Conservation (phyloP, 805 yeast genomes). For the Yarrowia alimentaria region DNA sequence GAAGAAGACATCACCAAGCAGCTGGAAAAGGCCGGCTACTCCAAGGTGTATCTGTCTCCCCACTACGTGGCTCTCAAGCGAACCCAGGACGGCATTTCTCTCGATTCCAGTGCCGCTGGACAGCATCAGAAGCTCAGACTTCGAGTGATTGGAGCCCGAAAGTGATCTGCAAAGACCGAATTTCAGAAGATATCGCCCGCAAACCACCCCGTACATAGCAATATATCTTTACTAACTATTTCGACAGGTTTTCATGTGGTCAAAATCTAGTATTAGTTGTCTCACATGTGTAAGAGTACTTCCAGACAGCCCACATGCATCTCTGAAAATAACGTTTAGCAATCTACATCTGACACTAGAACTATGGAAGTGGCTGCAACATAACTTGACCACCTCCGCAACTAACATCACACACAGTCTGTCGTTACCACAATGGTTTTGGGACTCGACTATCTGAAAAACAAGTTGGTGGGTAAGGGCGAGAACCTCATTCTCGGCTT, state of each 20-base stretch:
- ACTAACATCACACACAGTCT: too few relatives aligned
- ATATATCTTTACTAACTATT: too few relatives aligned
- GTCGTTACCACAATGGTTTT: slow-evolving; percentile 14
- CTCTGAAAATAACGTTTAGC: too few relatives aligned
- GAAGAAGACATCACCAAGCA: slow-evolving; percentile 4
- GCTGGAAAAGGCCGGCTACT: slow-evolving; percentile 4
- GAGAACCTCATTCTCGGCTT: slow-evolving; percentile 15
- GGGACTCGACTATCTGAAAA: slow-evolving; percentile 19
- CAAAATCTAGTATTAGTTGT: too few relatives aligned
- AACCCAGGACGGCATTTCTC: slow-evolving; percentile 10
- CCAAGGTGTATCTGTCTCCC: slow-evolving; percentile 11
- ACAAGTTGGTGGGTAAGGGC: slow-evolving; percentile 11
- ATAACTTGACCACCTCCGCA: too few relatives aligned
- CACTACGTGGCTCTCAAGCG: slow-evolving; percentile 8
- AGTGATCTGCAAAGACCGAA: not conserved
- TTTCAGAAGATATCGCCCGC: too few relatives aligned
- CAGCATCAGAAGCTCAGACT: slow-evolving; percentile 9
- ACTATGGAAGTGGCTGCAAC: too few relatives aligned
- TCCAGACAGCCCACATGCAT: too few relatives aligned
- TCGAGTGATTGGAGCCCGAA: slow-evolving; percentile 17
- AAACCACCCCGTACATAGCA: too few relatives aligned
- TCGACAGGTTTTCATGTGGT: too few relatives aligned
- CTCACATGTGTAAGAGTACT: too few relatives aligned
- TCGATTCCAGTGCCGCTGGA: not conserved
- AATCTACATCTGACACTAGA: too few relatives aligned